A percentile compares a stretch with the other conserved stretches of the same genome.
phyloP scores from a whole-genome alignment of 768 basidiomycete genomes.

The Grammothele lineata region DNA sequence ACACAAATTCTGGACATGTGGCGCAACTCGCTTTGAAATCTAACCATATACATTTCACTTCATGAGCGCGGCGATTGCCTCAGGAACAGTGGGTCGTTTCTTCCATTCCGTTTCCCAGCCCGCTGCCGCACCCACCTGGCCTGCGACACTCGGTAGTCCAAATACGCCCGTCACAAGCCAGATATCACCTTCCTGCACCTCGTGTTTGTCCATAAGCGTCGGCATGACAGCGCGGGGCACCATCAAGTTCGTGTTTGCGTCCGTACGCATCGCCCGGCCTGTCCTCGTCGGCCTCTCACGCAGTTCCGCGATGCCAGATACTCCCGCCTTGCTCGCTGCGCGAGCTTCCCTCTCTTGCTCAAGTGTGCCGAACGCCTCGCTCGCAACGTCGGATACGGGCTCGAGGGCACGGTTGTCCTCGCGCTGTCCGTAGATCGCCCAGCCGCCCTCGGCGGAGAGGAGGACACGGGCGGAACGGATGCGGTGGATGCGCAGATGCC shows the following conservation, averaged over 20 bases:
- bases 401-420: slow-evolving; percentile 56
- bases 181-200: slow-evolving; percentile 33
- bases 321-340: slow-evolving; percentile 56
- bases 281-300: slow-evolving; percentile 25
- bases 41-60: too few relatives aligned
- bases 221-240: slow-evolving; percentile 65
- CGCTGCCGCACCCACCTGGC: slow-evolving; percentile 30
- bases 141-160: slow-evolving; percentile 44
- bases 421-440: slow-evolving; percentile 66
- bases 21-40: too few relatives aligned
- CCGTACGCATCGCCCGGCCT: slow-evolving; percentile 52
- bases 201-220: slow-evolving; percentile 50
- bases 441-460: slow-evolving; percentile 63
- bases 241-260: slow-evolving; percentile 72
- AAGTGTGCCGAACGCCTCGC: slow-evolving; percentile 43
- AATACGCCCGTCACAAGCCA: slow-evolving; percentile 70
- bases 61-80: slow-evolving; percentile 28
- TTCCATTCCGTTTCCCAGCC: slow-evolving; percentile 49
- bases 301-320: slow-evolving; percentile 56
- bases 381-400: slow-evolving; percentile 34
- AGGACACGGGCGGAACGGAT: slow-evolving; percentile 49
- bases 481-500: slow-evolving; percentile 70
- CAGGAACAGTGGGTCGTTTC: slow-evolving; percentile 40
- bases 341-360: slow-evolving; percentile 45
- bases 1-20: too few relatives aligned